These are phyloP conservation scores for Acrocalymma vagum DNA, from an alignment of 2,329 filamentous ascomycete species.

Conservation along the genomic window DNA sequence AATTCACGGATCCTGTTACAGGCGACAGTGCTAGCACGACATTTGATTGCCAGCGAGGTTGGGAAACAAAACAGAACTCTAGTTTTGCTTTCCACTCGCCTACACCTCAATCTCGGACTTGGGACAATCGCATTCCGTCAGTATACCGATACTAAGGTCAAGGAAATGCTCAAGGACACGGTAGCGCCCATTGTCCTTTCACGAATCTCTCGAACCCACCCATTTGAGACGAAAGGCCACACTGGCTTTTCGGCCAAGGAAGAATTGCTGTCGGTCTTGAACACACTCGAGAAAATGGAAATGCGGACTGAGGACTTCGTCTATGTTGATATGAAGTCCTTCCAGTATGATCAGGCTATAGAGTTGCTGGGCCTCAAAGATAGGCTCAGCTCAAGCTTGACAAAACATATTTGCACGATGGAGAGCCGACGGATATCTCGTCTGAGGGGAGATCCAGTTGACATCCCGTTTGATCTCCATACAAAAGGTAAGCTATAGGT, in stretches of 20 bases:
- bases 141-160: slow-evolving; percentile 34
- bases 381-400: slow-evolving; percentile 35
- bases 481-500: slow-evolving; percentile 26
- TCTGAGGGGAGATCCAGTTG: slow-evolving; percentile 32
- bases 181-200: slow-evolving; percentile 39
- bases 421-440: slow-evolving; percentile 42
- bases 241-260: slow-evolving; percentile 36
- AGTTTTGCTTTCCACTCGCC: slow-evolving; percentile 40
- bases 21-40: slow-evolving; percentile 35
- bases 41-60: slow-evolving; percentile 30
- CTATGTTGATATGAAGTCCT: slow-evolving; percentile 31
- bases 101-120: slow-evolving; percentile 41
- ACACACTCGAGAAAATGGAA: slow-evolving; percentile 39
- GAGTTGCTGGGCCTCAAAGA: slow-evolving; percentile 32
- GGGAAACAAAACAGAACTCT: slow-evolving; percentile 35
- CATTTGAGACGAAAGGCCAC: slow-evolving; percentile 38
- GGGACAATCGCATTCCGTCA: slow-evolving; percentile 38
- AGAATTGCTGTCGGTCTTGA: slow-evolving; percentile 36
- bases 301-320: slow-evolving; percentile 32
- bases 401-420: slow-evolving; percentile 40
- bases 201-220: slow-evolving; percentile 42
- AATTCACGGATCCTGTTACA: slow-evolving; percentile 35
- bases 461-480: slow-evolving; percentile 24
- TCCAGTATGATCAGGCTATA: slow-evolving; percentile 38
- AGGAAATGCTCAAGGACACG: slow-evolving; percentile 46